Evolutionary conservation across 192 early-diverging fungal species (phyloP), one percentile per base, ranked within the genome.

Genomic region (Umbelopsis ramanniana): DNA sequence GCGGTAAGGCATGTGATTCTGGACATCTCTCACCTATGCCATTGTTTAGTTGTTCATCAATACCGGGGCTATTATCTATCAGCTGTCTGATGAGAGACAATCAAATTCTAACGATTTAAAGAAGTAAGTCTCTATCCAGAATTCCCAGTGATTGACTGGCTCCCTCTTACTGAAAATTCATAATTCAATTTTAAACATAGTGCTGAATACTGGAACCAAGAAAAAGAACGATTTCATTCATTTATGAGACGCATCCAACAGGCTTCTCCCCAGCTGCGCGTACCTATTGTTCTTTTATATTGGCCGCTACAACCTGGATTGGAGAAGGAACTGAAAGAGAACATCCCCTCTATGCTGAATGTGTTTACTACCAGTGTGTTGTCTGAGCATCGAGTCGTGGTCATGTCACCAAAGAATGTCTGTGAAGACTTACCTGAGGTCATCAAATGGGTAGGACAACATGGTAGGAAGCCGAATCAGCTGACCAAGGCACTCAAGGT

Each of bases 61-160:
- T 47, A 22, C 57, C 15, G 74, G 74, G 4, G 74, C 74, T 37
- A 46, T 75, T n/a, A 47, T 75, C 9, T 75, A 69, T 22, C 69
- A 33, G 19, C 45, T 75, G 23, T 69, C 67, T 17, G 67, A 75
- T 33, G 35, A 47, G n/a, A 52, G 48, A 29, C 46, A 26, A 19
- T 24, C 19, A 15, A 12, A 67, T 1, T 24, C 23, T 24, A 63
- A 52, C n/a, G 72, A 74, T 46, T n/a, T 50, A 15, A 37, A 68
- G 23, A 37, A 52, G 72, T 74, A 68, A 40, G 72, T 74, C 6
- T 50, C 15, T 1, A 50, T 50, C 40, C 6, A 43, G 6, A 43
- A 43, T 12, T 2, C 0, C 6, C 40, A 43, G 40, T 43, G 6
- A 12, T 11, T 12, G 1, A 1, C 40, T 43, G 48, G 5, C 48